These are phyloP conservation scores for Sporothrix pallida DNA, from an alignment of 2,329 filamentous ascomycete genomes.

Conservation along the genomic window DNA sequence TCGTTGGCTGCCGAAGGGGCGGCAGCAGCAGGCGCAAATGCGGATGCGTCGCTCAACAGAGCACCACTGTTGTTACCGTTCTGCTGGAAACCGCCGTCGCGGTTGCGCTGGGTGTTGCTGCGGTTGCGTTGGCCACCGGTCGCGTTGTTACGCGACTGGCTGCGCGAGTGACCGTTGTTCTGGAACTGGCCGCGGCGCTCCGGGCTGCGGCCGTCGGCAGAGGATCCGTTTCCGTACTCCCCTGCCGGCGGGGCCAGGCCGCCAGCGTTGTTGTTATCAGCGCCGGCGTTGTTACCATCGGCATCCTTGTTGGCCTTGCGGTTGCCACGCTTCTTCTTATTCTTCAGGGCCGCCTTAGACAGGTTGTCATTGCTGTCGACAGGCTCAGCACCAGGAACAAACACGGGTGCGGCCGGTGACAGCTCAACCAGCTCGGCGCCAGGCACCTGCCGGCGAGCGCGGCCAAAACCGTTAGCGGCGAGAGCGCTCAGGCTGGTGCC, in stretches of 20 bases:
- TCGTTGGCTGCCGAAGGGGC: slow-evolving; percentile 51
- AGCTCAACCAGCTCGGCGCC: slow-evolving; percentile 78
- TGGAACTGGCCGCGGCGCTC: slow-evolving; percentile 62
- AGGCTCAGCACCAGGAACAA: slow-evolving; percentile 55
- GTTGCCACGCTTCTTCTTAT: slow-evolving; percentile 95
- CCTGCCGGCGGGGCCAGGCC: slow-evolving; percentile 54
- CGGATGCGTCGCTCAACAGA: slow-evolving; percentile 38
- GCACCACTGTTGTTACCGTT: slow-evolving; percentile 34
- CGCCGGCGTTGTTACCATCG: slow-evolving; percentile 48
- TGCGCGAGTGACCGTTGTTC: slow-evolving; percentile 47
- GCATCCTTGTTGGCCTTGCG: slow-evolving; percentile 90
- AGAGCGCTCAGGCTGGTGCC: slow-evolving; percentile 70
- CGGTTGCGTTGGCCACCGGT: slow-evolving; percentile 57
- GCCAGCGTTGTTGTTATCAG: slow-evolving; percentile 54
- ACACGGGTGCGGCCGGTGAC: slow-evolving; percentile 66
- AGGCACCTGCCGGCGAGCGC: slow-evolving; percentile 77
- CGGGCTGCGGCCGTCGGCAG: slow-evolving; percentile 66
- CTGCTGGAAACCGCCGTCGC: slow-evolving; percentile 42
- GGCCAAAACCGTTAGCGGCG: slow-evolving; percentile 79
- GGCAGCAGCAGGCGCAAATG: slow-evolving; percentile 40
- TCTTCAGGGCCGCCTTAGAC: slow-evolving; percentile 87
- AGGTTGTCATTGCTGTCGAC: slow-evolving; percentile 73
- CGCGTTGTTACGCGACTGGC: slow-evolving; percentile 58
- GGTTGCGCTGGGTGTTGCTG: slow-evolving; percentile 56
- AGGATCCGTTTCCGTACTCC: slow-evolving; percentile 51